phyloP scores from a whole-genome alignment of 2,329 filamentous ascomycete genomes.

The Domatiomyces catenatus region DNA sequence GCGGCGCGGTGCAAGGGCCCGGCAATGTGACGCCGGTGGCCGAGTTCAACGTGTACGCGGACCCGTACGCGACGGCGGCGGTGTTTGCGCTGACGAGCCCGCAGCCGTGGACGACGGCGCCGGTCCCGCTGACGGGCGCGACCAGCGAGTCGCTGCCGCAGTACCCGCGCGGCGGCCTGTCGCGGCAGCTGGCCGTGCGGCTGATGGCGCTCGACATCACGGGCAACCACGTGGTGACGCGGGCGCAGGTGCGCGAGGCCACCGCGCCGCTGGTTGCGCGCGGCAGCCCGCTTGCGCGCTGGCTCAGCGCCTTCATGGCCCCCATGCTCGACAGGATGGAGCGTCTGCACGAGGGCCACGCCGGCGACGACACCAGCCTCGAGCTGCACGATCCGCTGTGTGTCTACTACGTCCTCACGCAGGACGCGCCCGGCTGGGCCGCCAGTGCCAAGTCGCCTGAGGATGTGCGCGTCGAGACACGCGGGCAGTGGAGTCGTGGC shows the following conservation, averaged over 20 bases:
- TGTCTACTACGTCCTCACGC: constrained; percentile 60
- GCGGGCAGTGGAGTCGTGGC: constrained; percentile 86
- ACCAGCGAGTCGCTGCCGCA: constrained; percentile 34
- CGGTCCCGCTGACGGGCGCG: constrained; percentile 36
- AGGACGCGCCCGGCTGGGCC: constrained; percentile 23
- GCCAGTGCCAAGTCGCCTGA: constrained; percentile 43
- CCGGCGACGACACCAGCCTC: constrained; percentile 37
- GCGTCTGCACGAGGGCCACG: constrained; percentile 40
- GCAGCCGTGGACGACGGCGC: constrained; percentile 64
- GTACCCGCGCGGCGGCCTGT: constrained; percentile 47
- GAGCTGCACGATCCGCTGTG: constrained; percentile 65
- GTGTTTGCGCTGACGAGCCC: constrained; percentile 64
- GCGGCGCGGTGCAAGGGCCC: constrained; percentile 60
- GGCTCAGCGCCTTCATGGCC: constrained; percentile 57
- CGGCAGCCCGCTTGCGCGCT: constrained; percentile 52
- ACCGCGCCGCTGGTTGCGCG: constrained; percentile 41
- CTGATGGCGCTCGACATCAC: constrained; percentile 69
- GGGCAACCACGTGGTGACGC: constrained; percentile 49
- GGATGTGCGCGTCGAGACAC: constrained; percentile 78
- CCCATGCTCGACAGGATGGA: constrained; percentile 56
- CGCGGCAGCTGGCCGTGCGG: constrained; percentile 48
- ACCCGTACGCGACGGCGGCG: constrained; percentile 60
- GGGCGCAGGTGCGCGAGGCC: constrained; percentile 41
- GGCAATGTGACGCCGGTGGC: constrained; percentile 75
- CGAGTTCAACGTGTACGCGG: constrained; percentile 93